These are phyloP conservation scores for Colletotrichum ledebouriae DNA, from an alignment of 2,329 filamentous ascomycete species.

Conservation along the genomic window DNA sequence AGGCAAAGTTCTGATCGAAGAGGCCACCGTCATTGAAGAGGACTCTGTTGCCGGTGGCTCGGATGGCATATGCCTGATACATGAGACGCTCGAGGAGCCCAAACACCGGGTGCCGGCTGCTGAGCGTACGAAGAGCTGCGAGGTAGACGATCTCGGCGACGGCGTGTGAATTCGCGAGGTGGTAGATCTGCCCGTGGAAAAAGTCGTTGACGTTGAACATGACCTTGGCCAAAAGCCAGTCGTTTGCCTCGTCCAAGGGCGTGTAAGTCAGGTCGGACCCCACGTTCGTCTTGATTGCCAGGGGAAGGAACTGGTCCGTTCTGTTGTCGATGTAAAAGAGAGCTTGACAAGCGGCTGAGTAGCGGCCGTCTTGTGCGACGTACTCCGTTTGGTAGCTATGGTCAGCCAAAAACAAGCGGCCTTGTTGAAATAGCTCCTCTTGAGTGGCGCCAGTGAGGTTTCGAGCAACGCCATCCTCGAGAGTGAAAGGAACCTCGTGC, in stretches of 20 bases:
- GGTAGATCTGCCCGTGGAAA: slow-evolving; percentile 59
- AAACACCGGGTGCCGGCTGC: slow-evolving; percentile 59
- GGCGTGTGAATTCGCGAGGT: slow-evolving; percentile 59
- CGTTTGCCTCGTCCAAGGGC: slow-evolving; percentile 56
- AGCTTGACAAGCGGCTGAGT: background rate
- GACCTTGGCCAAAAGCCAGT: slow-evolving; percentile 66
- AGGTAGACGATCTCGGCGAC: slow-evolving; percentile 59
- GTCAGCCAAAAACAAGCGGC: background rate
- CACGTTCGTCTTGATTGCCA: background rate
- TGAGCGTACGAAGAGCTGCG: slow-evolving; percentile 61
- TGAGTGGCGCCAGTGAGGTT: background rate
- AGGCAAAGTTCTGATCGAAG: slow-evolving; percentile 11
- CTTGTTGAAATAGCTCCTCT: background rate
- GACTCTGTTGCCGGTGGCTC: background rate
- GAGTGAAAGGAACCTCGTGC: background rate
- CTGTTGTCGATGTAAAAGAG: background rate
- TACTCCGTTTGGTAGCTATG: slow-evolving; percentile 1
- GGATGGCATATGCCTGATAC: background rate
- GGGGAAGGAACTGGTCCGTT: background rate
- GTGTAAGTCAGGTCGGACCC: slow-evolving; percentile 55
- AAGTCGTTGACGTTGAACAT: slow-evolving; percentile 63
- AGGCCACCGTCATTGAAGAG: background rate
- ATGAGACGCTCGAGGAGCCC: slow-evolving; percentile 47
- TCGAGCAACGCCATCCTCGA: background rate
- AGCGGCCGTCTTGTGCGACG: background rate